Evolutionary conservation across 805 yeast species (phyloP).

Genomic region (Saccharomyces kudriavzevii): DNA sequence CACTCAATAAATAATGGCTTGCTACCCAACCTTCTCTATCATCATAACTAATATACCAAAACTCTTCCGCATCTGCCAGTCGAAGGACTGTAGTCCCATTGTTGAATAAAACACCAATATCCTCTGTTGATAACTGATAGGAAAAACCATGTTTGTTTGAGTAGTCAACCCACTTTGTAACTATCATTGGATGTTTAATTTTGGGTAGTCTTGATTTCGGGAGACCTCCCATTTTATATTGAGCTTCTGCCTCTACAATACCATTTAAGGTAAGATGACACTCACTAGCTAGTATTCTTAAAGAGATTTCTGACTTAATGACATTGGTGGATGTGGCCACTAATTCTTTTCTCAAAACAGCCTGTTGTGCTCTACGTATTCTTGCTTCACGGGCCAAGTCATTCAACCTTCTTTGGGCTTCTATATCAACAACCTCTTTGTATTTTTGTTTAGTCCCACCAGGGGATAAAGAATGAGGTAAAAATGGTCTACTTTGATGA

Average conservation of each 20-base stretch:
- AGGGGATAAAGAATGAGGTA: constrained; percentile 88
- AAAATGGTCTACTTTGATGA: constrained; percentile 48
- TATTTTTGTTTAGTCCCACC: constrained; percentile 84
- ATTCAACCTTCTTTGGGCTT: constrained; percentile 28
- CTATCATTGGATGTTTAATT: constrained; percentile 41
- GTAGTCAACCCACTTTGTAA: constrained; percentile 97
- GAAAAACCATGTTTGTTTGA: constrained; percentile 93
- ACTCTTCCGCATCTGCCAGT: constrained; percentile 52
- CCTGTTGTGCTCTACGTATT: constrained; percentile 30
- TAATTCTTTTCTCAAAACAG: constrained; percentile 23
- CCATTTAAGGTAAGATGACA: constrained; percentile 40
- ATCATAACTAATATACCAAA: constrained; percentile 53
- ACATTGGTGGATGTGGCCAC: constrained; percentile 31
- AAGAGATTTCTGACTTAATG: constrained; percentile 32
- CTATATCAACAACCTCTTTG: constrained; percentile 51
- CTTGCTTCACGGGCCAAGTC: constrained; percentile 31
- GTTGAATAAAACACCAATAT: constrained; percentile 83
- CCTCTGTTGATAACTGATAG: constrained; percentile 82
- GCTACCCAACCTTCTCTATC: constrained; percentile 46
- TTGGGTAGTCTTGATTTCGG: constrained; percentile 28
- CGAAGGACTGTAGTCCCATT: constrained; percentile 77
- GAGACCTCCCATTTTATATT: constrained; percentile 34
- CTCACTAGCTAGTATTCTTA: constrained; percentile 37
- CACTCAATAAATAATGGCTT: constrained; percentile 36
- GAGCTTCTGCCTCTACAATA: constrained; percentile 38